These are phyloP conservation scores for Xylariaceae sp. DNA, from an alignment of 2,329 filamentous ascomycete genomes.

Conservation along the genomic window DNA sequence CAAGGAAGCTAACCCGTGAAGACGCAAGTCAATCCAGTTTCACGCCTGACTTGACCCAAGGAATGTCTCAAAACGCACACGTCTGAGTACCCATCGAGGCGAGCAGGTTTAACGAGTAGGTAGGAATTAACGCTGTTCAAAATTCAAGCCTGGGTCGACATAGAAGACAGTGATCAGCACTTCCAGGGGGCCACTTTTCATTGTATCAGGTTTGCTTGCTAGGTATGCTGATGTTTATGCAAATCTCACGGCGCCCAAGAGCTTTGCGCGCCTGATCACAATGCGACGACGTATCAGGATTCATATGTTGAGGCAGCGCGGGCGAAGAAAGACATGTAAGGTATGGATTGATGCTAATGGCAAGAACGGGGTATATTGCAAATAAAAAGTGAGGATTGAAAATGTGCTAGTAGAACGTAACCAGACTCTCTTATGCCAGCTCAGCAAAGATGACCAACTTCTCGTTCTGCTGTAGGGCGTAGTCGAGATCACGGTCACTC, in stretches of 20 bases:
- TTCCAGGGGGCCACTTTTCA: neutral
- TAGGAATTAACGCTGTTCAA: neutral
- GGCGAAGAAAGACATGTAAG: neutral
- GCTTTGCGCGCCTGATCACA: constrained; percentile 1
- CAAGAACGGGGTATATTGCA: constrained; percentile 25
- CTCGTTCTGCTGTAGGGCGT: constrained; percentile 75
- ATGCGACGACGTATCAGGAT: neutral
- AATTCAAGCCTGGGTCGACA: neutral
- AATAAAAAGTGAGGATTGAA: constrained; percentile 22
- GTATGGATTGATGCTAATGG: constrained; percentile 9
- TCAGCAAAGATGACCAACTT: constrained; percentile 77
- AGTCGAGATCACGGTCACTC: constrained; percentile 74
- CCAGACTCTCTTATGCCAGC: constrained; percentile 35
- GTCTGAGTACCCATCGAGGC: neutral
- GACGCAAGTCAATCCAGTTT: constrained; percentile 19
- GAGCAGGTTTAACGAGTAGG: too few species aligned
- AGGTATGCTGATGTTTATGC: neutral
- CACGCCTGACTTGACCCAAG: constrained; percentile 15
- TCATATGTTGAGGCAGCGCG: neutral
- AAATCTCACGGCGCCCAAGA: constrained; percentile 3
- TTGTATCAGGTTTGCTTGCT: neutral
- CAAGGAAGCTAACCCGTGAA: neutral
- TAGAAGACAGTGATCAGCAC: constrained; percentile 5
- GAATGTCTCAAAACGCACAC: constrained; percentile 10
- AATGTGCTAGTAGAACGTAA: constrained; percentile 10